Evolutionary conservation across 2,329 filamentous ascomycete genomes (phyloP), one percentile per base, ranked within the genome.

Genomic region (Intubia oerlemansii): DNA sequence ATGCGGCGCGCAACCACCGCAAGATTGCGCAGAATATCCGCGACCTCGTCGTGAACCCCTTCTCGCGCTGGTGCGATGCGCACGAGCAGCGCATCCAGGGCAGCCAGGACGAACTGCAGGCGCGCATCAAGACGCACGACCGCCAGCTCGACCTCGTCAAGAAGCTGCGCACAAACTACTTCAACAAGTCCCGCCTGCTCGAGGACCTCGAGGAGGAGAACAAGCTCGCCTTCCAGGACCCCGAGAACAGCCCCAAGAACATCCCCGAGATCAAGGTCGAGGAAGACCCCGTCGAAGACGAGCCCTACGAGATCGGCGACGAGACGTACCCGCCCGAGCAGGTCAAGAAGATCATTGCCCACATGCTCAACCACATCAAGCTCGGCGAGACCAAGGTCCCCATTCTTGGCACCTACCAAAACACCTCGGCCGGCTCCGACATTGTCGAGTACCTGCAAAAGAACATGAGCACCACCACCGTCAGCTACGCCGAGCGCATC

Each of bases 171-270:
- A 92, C 79, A 50, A 78, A 80, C 42, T 98, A 98, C 54, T 95
- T 95, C 64, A 98, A 95, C 60, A 98, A 95, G 54, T 98, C 88
- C 49, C 75, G 90, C 28, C 59, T 93, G 36, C 76, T 95, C 6
- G 90, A 98, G 48, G 88, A 98, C 46, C 56, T 95, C 35, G 88
- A 98, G 49, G 88, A 98, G 52, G 90, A 98, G 57, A 92, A 93
- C 50, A 95, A 98, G 53, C 65, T 98, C 31, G 88, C 84, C 22
- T 98, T 98, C 52, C 82, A 92, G 49, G 81, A 84, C 39, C 81
- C 82, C 3, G 66, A 74, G 42, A 57, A 50, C 19, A 82, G 76
- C 48, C 74, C 77, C 4, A 59, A 70, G 47, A 47, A 58, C 31
- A 76, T 81, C 23, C 38, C 38, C 17, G 84, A 82, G 45, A 91